These are phyloP conservation scores for Metroxylon sagu DNA, from an alignment of 176 grass and related monocot species.

Conservation along the genomic window DNA sequence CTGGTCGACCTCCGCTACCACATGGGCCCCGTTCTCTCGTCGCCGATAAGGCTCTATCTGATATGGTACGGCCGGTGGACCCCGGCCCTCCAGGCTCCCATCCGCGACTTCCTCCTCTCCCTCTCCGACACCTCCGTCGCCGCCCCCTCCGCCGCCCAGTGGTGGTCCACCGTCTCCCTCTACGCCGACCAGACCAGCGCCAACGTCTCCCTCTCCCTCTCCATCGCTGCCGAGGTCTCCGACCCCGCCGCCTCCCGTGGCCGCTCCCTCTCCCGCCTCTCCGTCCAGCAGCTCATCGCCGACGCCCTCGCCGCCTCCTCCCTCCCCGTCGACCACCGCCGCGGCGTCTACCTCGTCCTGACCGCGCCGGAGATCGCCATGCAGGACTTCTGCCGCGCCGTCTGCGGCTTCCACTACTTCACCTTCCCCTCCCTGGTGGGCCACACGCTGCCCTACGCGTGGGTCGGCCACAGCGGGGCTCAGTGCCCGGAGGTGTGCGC, in stretches of 20 bases:
- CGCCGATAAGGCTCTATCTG: slow-evolving; percentile 7
- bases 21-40: slow-evolving; percentile 6
- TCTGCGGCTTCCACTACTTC: slow-evolving; percentile 12
- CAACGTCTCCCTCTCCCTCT: slow-evolving; percentile 1
- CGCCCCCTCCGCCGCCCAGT: neutral
- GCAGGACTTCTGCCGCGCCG: slow-evolving; percentile 7
- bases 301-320: neutral
- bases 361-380: slow-evolving; percentile 1
- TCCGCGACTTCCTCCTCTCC: slow-evolving; percentile 11
- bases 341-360: slow-evolving; percentile 9
- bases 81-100: neutral
- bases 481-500: slow-evolving; percentile 12
- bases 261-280: slow-evolving; percentile 2
- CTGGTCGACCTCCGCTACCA: slow-evolving; percentile 14
- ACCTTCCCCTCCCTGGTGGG: slow-evolving; percentile 3
- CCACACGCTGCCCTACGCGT: slow-evolving; percentile 11
- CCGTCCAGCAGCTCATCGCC: slow-evolving; percentile 3
- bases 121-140: neutral
- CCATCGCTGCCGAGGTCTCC: slow-evolving; percentile 2
- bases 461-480: slow-evolving; percentile 8
- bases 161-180: slow-evolving; percentile 9
- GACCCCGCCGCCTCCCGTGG: neutral
- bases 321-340: slow-evolving; percentile 9
- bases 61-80: slow-evolving; percentile 6
- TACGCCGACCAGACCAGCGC: slow-evolving; percentile 11